These are phyloP conservation scores for Suillus hirtellus DNA, from an alignment of 768 basidiomycete genomes.

Conservation along the genomic window DNA sequence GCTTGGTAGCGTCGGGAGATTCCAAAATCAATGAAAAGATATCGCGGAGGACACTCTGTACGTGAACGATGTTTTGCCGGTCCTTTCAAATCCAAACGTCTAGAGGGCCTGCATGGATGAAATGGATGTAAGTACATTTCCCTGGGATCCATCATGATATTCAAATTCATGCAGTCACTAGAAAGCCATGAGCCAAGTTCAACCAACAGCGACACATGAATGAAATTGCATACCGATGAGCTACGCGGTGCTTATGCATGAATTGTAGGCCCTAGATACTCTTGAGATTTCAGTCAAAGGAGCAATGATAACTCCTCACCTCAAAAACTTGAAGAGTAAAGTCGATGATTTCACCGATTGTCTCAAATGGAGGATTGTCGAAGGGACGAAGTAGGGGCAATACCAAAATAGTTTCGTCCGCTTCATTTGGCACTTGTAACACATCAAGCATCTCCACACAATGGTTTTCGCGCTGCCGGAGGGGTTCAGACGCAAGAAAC, in stretches of 20 bases:
- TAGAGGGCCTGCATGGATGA: conserved; percentile 10
- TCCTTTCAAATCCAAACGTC: conserved; percentile 8
- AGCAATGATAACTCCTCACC: conserved; percentile 5
- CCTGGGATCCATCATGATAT: conserved; percentile 27
- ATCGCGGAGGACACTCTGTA: conserved; percentile 25
- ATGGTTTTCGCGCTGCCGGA: conserved; percentile 19
- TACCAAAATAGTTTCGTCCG: conserved; percentile 22
- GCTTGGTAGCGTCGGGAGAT: conserved; percentile 23
- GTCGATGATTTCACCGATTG: conserved; percentile 28
- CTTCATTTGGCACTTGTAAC: conserved; percentile 9
- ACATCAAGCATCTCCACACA: conserved; percentile 26
- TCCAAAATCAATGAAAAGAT: conserved; percentile 34
- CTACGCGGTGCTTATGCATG: conserved; percentile 17
- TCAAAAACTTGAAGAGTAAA: conserved; percentile 31
- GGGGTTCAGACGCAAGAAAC: conserved; percentile 15
- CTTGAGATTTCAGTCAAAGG: neutral
- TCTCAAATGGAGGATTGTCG: conserved; percentile 24
- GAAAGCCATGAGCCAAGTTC: conserved; percentile 26
- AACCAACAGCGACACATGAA: neutral
- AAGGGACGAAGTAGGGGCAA: conserved; percentile 30
- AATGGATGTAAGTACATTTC: conserved; percentile 16
- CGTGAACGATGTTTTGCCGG: conserved; percentile 20
- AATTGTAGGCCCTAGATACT: conserved; percentile 3
- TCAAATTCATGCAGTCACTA: conserved; percentile 23
- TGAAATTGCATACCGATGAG: neutral